Conservation (phyloP, 2,329 filamentous ascomycete species). For the Arthroderma sp. region DNA sequence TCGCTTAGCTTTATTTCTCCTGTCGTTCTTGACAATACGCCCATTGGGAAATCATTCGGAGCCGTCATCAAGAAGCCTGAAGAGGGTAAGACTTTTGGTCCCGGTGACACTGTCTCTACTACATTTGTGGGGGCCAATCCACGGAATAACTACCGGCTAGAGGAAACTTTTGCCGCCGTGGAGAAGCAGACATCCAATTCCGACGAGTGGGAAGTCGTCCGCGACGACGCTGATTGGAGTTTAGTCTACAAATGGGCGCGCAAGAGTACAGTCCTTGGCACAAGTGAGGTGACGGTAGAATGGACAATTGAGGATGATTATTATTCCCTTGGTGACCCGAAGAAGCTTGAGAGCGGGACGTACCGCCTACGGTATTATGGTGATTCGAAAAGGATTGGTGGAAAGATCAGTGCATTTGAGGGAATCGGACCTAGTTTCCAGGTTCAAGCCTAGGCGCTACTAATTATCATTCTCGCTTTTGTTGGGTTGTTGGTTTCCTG, state of each 20-base stretch:
- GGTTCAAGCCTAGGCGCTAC: conserved; percentile 13
- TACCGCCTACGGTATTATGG: conserved; percentile 79
- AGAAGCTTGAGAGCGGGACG: conserved; percentile 38
- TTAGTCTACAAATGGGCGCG: conserved; percentile 70
- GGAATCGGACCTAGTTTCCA: conserved; percentile 45
- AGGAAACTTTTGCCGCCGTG: conserved; percentile 63
- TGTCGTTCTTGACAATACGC: conserved; percentile 60
- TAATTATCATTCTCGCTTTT: too few species aligned
- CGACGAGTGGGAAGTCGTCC: conserved; percentile 50
- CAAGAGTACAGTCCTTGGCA: conserved; percentile 54
- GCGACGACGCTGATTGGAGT: conserved; percentile 70
- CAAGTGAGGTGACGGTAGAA: conserved; percentile 62
- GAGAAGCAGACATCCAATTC: conserved; percentile 44
- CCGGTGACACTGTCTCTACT: conserved; percentile 50
- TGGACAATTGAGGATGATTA: conserved; percentile 63
- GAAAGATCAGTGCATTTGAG: conserved; percentile 54
- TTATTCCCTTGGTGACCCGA: conserved; percentile 25
- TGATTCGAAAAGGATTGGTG: conserved; percentile 56
- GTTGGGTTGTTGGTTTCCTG: too few species aligned
- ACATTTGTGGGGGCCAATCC: conserved; percentile 81
- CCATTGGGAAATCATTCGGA: conserved; percentile 57
- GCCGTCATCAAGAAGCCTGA: conserved; percentile 45
- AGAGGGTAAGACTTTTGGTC: conserved; percentile 40
- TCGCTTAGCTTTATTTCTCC: conserved; percentile 68
- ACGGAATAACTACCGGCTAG: conserved; percentile 70